A percentile compares a stretch with the other conserved stretches of the same genome.
Conservation (phyloP, 1,284 basidiomycete species). For the Heliocybe sulcata region DNA sequence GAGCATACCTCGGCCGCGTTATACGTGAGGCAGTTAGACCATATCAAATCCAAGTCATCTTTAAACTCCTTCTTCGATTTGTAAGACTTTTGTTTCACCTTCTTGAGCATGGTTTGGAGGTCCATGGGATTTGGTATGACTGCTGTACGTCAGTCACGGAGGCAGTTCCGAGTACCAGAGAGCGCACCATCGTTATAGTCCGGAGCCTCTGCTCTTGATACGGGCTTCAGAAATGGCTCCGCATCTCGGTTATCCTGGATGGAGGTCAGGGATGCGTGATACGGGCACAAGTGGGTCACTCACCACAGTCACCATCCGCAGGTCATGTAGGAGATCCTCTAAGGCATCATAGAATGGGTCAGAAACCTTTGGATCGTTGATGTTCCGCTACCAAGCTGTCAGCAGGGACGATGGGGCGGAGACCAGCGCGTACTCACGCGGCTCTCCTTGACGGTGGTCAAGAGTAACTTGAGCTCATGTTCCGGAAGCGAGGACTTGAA, state of each 20-base stretch:
- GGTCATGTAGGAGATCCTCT: conserved; percentile 80
- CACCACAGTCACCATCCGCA: conserved; percentile 74
- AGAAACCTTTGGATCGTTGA: conserved; percentile 56
- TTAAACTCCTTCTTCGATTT: conserved; percentile 93
- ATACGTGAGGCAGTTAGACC: conserved; percentile 92
- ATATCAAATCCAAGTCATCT: conserved; percentile 92
- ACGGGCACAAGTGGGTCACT: conserved; percentile 21
- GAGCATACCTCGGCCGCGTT: conserved; percentile 86
- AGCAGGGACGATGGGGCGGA: conserved; percentile 4
- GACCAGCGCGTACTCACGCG: conserved; percentile 43
- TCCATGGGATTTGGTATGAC: conserved; percentile 94
- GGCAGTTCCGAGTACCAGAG: neutral
- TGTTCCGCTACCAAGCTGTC: conserved; percentile 10
- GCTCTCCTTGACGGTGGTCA: conserved; percentile 69
- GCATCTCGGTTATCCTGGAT: conserved; percentile 80
- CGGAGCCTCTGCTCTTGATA: conserved; percentile 79
- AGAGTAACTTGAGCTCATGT: conserved; percentile 62
- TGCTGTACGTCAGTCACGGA: conserved; percentile 23
- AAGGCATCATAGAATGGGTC: conserved; percentile 90
- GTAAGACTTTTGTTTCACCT: conserved; percentile 87
- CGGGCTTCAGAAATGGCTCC: conserved; percentile 84
- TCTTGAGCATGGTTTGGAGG: conserved; percentile 85
- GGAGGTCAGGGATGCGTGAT: conserved; percentile 11
- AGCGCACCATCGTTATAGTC: conserved; percentile 82
- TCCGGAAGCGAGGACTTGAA: conserved; percentile 42